phyloP scores from a whole-genome alignment of 179 eudicot species.

The Silene vulgaris region DNA sequence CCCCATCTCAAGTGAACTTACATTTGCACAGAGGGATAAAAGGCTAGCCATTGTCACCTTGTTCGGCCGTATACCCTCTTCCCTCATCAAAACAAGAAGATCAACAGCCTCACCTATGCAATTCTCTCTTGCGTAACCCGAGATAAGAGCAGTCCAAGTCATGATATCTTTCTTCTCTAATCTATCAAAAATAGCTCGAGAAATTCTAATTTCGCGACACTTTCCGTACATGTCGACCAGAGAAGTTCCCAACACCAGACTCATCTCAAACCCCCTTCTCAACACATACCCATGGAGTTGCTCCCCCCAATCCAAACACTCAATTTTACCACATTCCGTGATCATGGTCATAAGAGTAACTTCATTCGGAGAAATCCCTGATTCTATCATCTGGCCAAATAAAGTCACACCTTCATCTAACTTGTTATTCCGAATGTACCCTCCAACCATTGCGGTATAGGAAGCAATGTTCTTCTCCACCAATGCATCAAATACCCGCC shows the following conservation, averaged over 20 bases:
- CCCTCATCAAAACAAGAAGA: conserved; percentile 27
- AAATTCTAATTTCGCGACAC: conserved; percentile 22
- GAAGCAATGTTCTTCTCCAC: conserved; percentile 27
- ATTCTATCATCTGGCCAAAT: conserved; percentile 25
- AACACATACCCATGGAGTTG: conserved; percentile 34
- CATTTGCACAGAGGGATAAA: conserved; percentile 30
- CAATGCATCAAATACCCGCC: conserved; percentile 23
- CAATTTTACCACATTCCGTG: conserved; percentile 30
- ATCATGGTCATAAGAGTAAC: conserved; percentile 33
- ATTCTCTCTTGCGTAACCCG: conserved; percentile 28
- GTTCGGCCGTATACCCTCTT: conserved; percentile 27
- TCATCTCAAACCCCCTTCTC: conserved; percentile 30
- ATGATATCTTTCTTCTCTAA: conserved; percentile 28
- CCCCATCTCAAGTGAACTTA: conserved; percentile 34
- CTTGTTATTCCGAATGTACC: conserved; percentile 23
- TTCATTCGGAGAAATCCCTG: conserved; percentile 31
- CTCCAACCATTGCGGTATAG: conserved; percentile 31
- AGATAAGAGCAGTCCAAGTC: conserved; percentile 36
- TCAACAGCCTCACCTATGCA: conserved; percentile 28
- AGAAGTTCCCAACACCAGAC: conserved; percentile 34
- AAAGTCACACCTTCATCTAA: conserved; percentile 26
- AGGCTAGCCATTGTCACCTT: conserved; percentile 37
- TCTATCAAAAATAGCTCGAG: conserved; percentile 27
- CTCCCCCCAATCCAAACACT: conserved; percentile 29
- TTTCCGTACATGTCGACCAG: conserved; percentile 40